A percentile compares a stretch with the other conserved stretches of the same genome.
Conservation (phyloP, 2,329 filamentous ascomycete species). For the Juglanconis juglandina region DNA sequence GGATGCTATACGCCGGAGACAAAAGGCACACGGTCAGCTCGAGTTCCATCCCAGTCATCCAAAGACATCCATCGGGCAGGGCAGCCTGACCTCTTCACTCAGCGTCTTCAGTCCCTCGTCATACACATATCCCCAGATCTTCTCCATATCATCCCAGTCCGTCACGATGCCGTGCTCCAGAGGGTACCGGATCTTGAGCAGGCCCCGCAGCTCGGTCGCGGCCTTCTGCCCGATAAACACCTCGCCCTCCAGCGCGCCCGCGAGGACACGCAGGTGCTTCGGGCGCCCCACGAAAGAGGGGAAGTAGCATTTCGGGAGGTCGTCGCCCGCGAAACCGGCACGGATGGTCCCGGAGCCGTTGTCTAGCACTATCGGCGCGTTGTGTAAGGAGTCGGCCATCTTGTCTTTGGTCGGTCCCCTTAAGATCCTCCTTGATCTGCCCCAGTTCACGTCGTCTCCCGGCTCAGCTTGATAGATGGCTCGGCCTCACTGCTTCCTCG, state of each 20-base stretch:
- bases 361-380: constrained; percentile 97
- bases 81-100: constrained; percentile 77
- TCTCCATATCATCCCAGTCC: constrained; percentile 99
- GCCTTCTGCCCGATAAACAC: constrained; percentile 91
- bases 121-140: constrained; percentile 98
- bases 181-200: constrained; percentile 94
- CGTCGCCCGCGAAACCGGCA: constrained; percentile 93
- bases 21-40: constrained; percentile 19
- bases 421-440: not conserved
- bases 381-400: constrained; percentile 72
- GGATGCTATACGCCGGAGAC: constrained; percentile 61
- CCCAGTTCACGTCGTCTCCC: not conserved
- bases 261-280: constrained; percentile 90
- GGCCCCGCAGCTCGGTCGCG: constrained; percentile 82
- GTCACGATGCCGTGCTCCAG: constrained; percentile 97
- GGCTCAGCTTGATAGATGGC: not conserved
- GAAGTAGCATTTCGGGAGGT: constrained; percentile 94
- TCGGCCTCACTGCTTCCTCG: not conserved
- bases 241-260: constrained; percentile 94
- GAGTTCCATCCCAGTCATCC: not conserved
- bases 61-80: not conserved
- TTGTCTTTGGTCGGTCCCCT: constrained; percentile 8
- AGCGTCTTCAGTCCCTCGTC: constrained; percentile 92
- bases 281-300: constrained; percentile 95
- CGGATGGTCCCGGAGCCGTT: constrained; percentile 98